Conservation (phyloP, 2,329 filamentous ascomycete species). For the Rhytidhysteron rufulum region DNA sequence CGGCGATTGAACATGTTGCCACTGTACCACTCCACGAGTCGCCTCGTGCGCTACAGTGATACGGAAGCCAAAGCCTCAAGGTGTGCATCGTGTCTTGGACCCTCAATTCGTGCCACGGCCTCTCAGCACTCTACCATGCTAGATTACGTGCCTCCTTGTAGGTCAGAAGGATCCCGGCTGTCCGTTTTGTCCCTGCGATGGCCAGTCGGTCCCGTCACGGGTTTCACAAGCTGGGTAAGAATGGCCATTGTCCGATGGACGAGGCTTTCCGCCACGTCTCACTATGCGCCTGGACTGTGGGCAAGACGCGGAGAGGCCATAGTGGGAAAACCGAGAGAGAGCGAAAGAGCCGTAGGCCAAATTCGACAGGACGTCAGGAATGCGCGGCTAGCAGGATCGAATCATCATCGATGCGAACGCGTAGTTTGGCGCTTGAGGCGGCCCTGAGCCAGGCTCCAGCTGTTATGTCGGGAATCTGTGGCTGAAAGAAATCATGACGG, state of each 20-base stretch:
- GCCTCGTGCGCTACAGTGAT: conserved; percentile 22
- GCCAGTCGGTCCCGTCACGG: conserved; percentile 20
- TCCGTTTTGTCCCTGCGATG: not conserved
- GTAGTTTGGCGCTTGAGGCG: conserved; percentile 32
- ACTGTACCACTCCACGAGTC: conserved; percentile 24
- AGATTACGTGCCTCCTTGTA: conserved; percentile 12
- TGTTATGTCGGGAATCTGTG: not conserved
- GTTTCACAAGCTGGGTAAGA: conserved; percentile 24
- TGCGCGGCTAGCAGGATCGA: conserved; percentile 19
- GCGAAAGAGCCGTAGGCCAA: conserved; percentile 3
- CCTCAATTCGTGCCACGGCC: conserved; percentile 4
- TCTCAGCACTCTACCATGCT: conserved; percentile 12
- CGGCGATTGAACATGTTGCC: conserved; percentile 7
- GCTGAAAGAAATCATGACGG: conserved; percentile 23
- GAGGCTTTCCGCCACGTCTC: conserved; percentile 23
- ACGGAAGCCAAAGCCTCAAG: conserved; percentile 13
- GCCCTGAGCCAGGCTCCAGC: conserved; percentile 1
- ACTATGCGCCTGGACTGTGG: conserved; percentile 8
- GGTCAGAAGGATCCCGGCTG: conserved; percentile 8
- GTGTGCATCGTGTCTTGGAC: conserved; percentile 8
- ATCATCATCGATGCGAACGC: conserved; percentile 28
- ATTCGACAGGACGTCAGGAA: conserved; percentile 1
- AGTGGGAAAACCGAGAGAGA: not conserved
- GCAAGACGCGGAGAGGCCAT: conserved; percentile 9
- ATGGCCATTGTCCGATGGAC: conserved; percentile 10